These are phyloP conservation scores for Moniliella sp. DNA, from an alignment of 1,284 basidiomycete species.

Conservation along the genomic window DNA sequence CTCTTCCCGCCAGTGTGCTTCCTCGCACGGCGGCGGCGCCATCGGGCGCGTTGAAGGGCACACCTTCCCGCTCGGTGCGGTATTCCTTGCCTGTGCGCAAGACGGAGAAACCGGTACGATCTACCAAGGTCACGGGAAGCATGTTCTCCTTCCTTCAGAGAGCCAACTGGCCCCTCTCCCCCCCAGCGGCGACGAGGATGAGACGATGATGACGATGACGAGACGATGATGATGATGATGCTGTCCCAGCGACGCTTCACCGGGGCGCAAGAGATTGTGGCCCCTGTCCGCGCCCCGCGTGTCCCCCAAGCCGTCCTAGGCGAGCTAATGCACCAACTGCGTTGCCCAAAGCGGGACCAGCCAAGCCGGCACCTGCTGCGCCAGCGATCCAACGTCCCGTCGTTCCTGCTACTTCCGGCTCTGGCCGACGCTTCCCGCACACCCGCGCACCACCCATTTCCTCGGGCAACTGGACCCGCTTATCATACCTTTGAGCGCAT, in stretches of 20 bases:
- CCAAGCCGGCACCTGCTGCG: neutral
- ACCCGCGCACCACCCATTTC: neutral
- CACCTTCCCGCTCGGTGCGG: conserved; percentile 21
- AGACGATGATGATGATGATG: conserved; percentile 32
- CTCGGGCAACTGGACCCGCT: conserved; percentile 13
- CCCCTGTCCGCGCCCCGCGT: conserved; percentile 28
- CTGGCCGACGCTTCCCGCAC: too few species aligned
- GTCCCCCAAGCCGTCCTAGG: too few species aligned
- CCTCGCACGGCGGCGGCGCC: conserved; percentile 3
- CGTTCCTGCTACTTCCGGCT: neutral
- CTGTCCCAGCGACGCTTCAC: conserved; percentile 3
- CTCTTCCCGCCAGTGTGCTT: neutral
- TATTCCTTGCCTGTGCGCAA: conserved; percentile 30
- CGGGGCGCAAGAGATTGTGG: conserved; percentile 30
- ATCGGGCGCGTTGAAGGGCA: conserved; percentile 20
- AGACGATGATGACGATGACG: conserved; percentile 19
- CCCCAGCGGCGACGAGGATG: conserved; percentile 19
- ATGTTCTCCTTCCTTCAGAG: conserved; percentile 69
- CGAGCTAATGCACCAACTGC: neutral
- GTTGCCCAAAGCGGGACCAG: neutral
- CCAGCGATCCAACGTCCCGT: neutral
- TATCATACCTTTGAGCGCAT: conserved; percentile 31
- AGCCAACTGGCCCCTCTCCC: conserved; percentile 64
- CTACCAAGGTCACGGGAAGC: conserved; percentile 72
- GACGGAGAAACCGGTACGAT: conserved; percentile 43